Percentiles rank a stretch among this genome's conserved stretches.
Conservation (phyloP, 139 green algal species). For the Tetradesmus obliquus region DNA sequence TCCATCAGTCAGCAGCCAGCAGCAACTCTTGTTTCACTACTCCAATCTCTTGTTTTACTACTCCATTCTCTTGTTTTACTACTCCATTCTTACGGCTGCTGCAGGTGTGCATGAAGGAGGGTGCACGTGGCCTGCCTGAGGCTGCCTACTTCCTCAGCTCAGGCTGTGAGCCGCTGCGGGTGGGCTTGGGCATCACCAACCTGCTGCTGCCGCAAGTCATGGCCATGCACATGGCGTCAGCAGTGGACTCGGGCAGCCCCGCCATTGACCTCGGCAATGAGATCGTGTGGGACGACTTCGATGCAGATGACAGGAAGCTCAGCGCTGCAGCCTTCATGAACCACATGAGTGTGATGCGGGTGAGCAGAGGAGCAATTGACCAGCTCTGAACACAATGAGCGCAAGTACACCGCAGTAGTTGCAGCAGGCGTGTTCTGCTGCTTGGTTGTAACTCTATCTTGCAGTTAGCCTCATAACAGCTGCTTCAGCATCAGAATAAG, state of each 20-base stretch:
- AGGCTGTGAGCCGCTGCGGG: constrained; percentile 41
- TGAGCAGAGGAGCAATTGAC: constrained; percentile 1
- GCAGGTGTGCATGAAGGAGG: constrained; percentile 50
- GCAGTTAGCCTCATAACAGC: background rate
- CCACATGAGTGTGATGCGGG: constrained; percentile 47
- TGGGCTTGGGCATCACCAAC: constrained; percentile 20
- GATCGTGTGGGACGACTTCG: constrained; percentile 47
- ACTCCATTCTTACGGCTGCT: too few species aligned
- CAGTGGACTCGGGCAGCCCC: background rate
- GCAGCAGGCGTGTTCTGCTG: background rate
- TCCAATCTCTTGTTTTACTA: too few species aligned
- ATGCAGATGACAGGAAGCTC: constrained; percentile 31
- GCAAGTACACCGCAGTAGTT: background rate
- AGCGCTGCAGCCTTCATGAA: constrained; percentile 45
- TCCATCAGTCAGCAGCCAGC: background rate
- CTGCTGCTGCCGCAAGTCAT: constrained; percentile 44
- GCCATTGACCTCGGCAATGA: constrained; percentile 47
- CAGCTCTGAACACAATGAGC: background rate
- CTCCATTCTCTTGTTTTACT: too few species aligned
- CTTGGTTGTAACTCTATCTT: background rate
- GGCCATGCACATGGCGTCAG: constrained; percentile 19
- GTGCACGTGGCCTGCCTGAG: constrained; percentile 29
- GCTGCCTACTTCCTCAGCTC: constrained; percentile 42
- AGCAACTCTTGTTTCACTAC: background rate
- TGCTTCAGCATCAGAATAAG: background rate